Base-by-base conservation (phyloP, 495 filamentous ascomycete genomes). In the Penicillium macrosclerotiorum region DNA sequence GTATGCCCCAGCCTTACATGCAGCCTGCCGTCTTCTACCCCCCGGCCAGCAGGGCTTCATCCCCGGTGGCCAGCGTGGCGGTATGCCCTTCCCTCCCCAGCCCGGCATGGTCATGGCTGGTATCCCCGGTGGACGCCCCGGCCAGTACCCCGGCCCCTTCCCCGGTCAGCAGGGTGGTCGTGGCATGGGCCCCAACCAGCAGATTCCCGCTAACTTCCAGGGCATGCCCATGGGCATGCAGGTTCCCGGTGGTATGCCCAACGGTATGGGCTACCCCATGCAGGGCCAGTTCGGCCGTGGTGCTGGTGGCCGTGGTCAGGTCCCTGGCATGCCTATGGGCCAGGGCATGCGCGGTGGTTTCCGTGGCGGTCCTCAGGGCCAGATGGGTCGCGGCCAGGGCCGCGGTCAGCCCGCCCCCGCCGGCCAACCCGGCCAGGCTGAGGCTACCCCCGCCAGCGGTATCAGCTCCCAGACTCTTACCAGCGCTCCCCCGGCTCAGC, bases 31-130 rank as follows among this genome's bases (percentile, higher is more conserved):
- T 96, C 74, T 96, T 89, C 77, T 94, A 90, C 60, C 82, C 80
- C 87, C 87, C 43, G 86, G 86, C 24, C 89, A 94, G 71, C 92
- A 93, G 73, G 84, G 86, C 63, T 81, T 89, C 69, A 83, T 93
- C 47, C 78, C 80, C 50, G 79, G 75, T 52, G 80, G 73, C 49
- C 84, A 85, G 57, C 89, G 91, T 63, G 78, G 76, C 47, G 87
- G 85, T 46, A 82, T 95, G 76, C 82, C 88, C 30, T 97, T 94
- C 85, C 83, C 89, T 61, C 79, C 81, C 43, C 85, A 89, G 69
- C 80, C 80, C 44, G 81, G 80, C 51, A 88, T 94, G 77, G 83
- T 80, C 54, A 86, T 96, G 68, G 84, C 90, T 45, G 77, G 76
- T 54, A 84, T 85, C 53, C 91, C 92, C 64, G 83, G 80, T 53